Conservation (phyloP, 2,329 filamentous ascomycete genomes). For the Alternaria consortialis region DNA sequence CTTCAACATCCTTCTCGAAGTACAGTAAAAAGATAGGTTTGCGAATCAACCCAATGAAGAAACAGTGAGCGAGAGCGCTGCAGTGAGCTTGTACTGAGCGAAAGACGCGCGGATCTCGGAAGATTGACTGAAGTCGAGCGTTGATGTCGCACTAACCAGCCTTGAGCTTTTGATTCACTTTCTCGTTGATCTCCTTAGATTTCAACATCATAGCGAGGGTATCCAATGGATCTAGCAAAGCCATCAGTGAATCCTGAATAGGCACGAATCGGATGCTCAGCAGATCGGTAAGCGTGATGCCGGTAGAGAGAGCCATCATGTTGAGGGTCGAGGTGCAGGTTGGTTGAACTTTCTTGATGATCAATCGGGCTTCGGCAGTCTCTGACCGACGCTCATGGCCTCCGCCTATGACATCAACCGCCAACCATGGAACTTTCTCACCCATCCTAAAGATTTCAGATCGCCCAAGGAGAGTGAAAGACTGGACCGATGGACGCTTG, state of each 20-base stretch:
- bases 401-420: too few relatives aligned
- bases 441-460: too few relatives aligned
- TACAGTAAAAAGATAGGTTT: background rate
- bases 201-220: background rate
- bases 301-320: too few relatives aligned
- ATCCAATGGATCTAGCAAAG: background rate
- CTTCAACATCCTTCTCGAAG: background rate
- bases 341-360: too few relatives aligned
- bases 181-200: background rate
- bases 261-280: background rate
- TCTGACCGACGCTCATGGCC: too few relatives aligned
- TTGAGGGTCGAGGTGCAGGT: too few relatives aligned
- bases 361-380: too few relatives aligned
- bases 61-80: background rate
- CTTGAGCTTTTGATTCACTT: background rate
- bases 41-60: background rate
- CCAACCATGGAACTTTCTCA: too few relatives aligned
- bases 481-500: too few relatives aligned
- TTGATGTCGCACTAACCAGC: background rate
- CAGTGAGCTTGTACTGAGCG: background rate
- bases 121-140: background rate
- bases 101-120: constrained; percentile 4
- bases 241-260: background rate
- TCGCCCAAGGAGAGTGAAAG: too few relatives aligned
- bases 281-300: too few relatives aligned